These are phyloP conservation scores for Cardamine resedifolia DNA, from an alignment of 345 rosid species.

Conservation along the genomic window DNA sequence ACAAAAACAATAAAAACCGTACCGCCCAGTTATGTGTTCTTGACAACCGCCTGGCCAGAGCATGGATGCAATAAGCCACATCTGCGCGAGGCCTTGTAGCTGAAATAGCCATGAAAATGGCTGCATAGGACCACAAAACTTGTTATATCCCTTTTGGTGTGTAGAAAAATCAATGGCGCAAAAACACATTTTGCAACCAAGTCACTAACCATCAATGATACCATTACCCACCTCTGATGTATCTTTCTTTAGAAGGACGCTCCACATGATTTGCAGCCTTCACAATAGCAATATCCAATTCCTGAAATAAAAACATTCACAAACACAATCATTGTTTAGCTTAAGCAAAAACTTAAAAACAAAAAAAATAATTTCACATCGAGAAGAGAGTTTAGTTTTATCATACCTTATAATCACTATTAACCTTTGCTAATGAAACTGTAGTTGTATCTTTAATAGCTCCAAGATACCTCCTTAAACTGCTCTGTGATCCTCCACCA, in stretches of 20 bases:
- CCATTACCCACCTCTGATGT: conserved; percentile 63
- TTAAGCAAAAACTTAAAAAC: not conserved
- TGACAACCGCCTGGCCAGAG: conserved; percentile 77
- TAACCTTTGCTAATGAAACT: conserved; percentile 96
- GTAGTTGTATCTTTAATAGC: conserved; percentile 96
- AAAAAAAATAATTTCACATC: not conserved
- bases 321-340: conserved; percentile 8
- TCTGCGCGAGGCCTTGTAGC: conserved; percentile 99
- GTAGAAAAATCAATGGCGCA: not conserved
- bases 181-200: not conserved
- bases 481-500: conserved; percentile 79
- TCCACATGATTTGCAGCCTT: conserved; percentile 95
- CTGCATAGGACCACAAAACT: conserved; percentile 48
- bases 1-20: conserved; percentile 4
- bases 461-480: conserved; percentile 93
- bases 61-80: conserved; percentile 97
- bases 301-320: conserved; percentile 43
- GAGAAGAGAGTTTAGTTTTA: not conserved
- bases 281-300: conserved; percentile 95
- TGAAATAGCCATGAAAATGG: conserved; percentile 84
- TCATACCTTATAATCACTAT: conserved; percentile 89
- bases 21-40: conserved; percentile 99
- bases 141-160: not conserved
- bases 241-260: conserved; percentile 83
- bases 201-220: conserved; percentile 24